These are phyloP conservation scores for Tetradesmus obliquus DNA, from an alignment of 139 green algal genomes.

Conservation along the genomic window DNA sequence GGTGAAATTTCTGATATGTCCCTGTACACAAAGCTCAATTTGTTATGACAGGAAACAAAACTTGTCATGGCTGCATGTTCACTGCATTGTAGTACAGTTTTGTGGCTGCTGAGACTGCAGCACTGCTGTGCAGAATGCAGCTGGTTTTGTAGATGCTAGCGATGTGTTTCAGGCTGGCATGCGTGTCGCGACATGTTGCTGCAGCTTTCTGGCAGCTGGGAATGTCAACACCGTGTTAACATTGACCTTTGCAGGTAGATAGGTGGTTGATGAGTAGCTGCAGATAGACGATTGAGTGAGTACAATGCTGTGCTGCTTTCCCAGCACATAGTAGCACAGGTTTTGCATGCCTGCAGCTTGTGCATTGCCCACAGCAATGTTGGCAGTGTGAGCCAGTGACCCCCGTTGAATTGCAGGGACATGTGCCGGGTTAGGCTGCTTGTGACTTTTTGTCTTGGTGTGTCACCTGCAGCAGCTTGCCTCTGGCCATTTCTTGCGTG, in stretches of 20 bases:
- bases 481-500: too few species aligned
- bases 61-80: not conserved
- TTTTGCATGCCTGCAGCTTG: not conserved
- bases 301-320: too few species aligned
- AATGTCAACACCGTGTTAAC: not conserved
- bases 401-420: not conserved
- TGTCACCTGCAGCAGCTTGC: not conserved
- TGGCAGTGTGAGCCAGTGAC: slow-evolving; percentile 21
- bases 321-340: not conserved
- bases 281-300: not conserved
- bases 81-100: not conserved
- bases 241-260: not conserved
- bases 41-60: not conserved
- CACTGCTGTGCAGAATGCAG: not conserved
- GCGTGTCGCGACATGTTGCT: not conserved
- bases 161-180: not conserved
- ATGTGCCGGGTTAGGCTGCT: not conserved
- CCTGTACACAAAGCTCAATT: not conserved
- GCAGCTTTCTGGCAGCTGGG: not conserved
- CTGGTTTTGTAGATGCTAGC: not conserved
- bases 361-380: slow-evolving; percentile 44
- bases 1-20: not conserved
- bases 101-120: not conserved
- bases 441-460: not conserved
- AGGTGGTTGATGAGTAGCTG: not conserved